These are phyloP conservation scores for Alternaria longipes DNA, from an alignment of 2,329 filamentous ascomycete species.

Conservation along the genomic window DNA sequence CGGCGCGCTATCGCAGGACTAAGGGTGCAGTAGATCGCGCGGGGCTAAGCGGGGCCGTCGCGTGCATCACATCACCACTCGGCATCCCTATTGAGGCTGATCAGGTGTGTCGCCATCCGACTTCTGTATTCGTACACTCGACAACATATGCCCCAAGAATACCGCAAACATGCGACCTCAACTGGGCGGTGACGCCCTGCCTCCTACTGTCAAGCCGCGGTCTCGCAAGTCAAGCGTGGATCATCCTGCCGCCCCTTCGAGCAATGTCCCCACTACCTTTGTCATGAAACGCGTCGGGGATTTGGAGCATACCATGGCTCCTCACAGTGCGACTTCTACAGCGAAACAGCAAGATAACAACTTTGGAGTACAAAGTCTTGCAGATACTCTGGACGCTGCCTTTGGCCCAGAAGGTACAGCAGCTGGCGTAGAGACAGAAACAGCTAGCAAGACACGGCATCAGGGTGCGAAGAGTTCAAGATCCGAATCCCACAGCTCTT, in stretches of 20 bases:
- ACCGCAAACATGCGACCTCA: slow-evolving; percentile 44
- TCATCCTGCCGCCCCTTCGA: slow-evolving; percentile 40
- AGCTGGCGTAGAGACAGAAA: slow-evolving; percentile 36
- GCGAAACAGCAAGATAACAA: slow-evolving; percentile 53
- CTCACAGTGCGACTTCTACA: slow-evolving; percentile 24
- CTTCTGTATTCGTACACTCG: neutral
- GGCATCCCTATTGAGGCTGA: slow-evolving; percentile 13
- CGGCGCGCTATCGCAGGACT: slow-evolving; percentile 22
- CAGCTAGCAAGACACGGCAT: slow-evolving; percentile 36
- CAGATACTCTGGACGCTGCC: slow-evolving; percentile 60
- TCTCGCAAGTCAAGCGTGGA: slow-evolving; percentile 52
- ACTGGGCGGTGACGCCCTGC: slow-evolving; percentile 48
- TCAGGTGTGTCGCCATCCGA: slow-evolving; percentile 8
- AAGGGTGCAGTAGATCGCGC: slow-evolving; percentile 23
- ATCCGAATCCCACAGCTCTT: slow-evolving; percentile 35
- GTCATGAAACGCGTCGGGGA: slow-evolving; percentile 66
- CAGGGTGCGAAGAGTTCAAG: slow-evolving; percentile 42
- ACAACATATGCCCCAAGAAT: slow-evolving; percentile 15
- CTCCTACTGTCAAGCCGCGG: slow-evolving; percentile 41
- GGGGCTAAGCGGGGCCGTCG: slow-evolving; percentile 29
- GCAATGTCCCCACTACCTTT: slow-evolving; percentile 63
- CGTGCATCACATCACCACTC: slow-evolving; percentile 22
- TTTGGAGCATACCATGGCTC: slow-evolving; percentile 53
- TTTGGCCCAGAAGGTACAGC: slow-evolving; percentile 43
- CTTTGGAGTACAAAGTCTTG: slow-evolving; percentile 67